Percentiles rank a stretch among this genome's conserved stretches.
Evolutionary conservation across 202 grass and related monocot genomes (phyloP).

Genomic region (Panicum virgatum): DNA sequence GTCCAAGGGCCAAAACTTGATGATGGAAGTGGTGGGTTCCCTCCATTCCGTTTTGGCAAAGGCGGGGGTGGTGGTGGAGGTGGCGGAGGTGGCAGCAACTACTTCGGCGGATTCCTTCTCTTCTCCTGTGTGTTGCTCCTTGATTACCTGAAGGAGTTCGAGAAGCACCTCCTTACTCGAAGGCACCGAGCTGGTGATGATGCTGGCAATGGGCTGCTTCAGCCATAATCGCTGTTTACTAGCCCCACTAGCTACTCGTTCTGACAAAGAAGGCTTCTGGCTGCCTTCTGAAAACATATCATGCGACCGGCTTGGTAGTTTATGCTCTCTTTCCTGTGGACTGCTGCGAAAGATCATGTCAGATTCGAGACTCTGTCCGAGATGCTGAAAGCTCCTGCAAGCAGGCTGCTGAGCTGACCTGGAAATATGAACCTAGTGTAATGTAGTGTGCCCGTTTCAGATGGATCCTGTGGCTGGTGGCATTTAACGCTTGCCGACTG

Average conservation of each 20-base stretch:
- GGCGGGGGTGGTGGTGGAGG: constrained; percentile 48
- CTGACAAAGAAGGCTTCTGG: not conserved
- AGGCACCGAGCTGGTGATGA: constrained; percentile 30
- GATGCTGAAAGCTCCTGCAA: not conserved
- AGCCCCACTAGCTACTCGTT: not conserved
- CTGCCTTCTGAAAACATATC: not conserved
- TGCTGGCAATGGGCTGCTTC: not conserved
- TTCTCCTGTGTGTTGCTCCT: constrained; percentile 52
- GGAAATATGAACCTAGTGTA: not conserved
- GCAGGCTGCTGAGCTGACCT: not conserved
- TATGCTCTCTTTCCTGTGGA: not conserved
- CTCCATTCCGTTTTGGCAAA: constrained; percentile 54
- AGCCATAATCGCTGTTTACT: not conserved
- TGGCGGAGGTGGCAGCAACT: constrained; percentile 43
- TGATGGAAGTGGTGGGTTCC: constrained; percentile 50
- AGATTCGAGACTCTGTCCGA: not conserved
- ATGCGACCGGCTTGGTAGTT: not conserved
- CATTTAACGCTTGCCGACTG: not conserved
- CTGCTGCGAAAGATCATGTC: not conserved
- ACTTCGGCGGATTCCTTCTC: constrained; percentile 59
- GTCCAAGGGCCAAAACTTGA: constrained; percentile 51
- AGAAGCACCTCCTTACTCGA: constrained; percentile 43
- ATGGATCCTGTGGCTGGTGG: not conserved
- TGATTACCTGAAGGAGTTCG: constrained; percentile 59
- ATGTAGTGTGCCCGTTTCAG: not conserved